A percentile compares a stretch with the other conserved stretches of the same genome.
Conservation (phyloP, 164 flowering plant species). For the Tetracentron sinense region DNA sequence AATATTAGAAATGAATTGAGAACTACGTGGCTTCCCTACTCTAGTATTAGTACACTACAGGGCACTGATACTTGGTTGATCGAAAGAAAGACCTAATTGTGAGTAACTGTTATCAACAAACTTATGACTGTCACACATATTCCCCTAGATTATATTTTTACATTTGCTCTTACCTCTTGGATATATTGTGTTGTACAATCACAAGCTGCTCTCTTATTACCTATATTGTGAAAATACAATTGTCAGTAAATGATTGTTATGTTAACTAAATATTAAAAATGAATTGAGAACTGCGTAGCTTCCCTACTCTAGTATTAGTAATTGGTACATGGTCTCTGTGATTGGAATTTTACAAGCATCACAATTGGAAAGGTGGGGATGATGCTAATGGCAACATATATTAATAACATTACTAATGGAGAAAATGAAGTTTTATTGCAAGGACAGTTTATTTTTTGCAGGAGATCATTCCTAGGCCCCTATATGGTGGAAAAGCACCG, state of each 20-base stretch:
- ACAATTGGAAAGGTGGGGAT: background rate
- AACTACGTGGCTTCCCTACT: background rate
- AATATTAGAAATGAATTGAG: background rate
- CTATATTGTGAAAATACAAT: background rate
- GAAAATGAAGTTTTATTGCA: no score
- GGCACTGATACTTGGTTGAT: no score
- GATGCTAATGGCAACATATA: background rate
- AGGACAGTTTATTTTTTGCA: no score
- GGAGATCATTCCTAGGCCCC: no score
- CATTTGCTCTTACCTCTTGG: no score
- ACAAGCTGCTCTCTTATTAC: background rate
- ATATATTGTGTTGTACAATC: no score
- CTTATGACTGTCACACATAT: no score
- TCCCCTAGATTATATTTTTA: no score
- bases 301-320: background rate
- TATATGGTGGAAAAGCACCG: no score
- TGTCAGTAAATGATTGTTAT: no score
- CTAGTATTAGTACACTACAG: background rate
- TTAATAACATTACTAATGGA: background rate
- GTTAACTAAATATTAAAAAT: no score
- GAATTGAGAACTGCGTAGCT: background rate
- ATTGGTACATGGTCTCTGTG: no score
- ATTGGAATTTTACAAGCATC: background rate
- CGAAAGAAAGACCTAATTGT: background rate
- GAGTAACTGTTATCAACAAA: background rate